Evolutionary conservation across 306 rosid species (phyloP).

Genomic region (Malus asiatica): DNA sequence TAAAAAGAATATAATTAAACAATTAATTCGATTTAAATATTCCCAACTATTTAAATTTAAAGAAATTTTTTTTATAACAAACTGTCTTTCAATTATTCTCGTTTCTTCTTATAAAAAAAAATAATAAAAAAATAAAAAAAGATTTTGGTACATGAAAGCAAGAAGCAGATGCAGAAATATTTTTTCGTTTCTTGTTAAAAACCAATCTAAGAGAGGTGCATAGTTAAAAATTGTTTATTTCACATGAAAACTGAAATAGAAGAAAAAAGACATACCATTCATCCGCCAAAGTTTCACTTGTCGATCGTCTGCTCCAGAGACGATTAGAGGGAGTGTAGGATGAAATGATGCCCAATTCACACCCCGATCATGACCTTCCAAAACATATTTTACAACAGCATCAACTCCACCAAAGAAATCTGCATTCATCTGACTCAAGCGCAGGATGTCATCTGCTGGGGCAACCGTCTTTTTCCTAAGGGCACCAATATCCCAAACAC

Average conservation of each 20-base stretch:
- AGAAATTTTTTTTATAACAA: background rate
- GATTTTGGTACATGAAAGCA: background rate
- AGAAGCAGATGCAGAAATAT: background rate
- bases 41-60: background rate
- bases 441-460: constrained; percentile 72
- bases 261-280: constrained; percentile 45
- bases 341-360: constrained; percentile 94
- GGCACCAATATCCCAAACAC: constrained; percentile 93
- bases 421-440: constrained; percentile 82
- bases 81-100: background rate
- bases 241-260: background rate
- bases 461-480: constrained; percentile 75
- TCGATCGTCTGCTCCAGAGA: constrained; percentile 90
- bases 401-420: constrained; percentile 88
- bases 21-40: background rate
- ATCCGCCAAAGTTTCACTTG: constrained; percentile 91
- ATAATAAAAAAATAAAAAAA: accelerated
- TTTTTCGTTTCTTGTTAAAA: background rate
- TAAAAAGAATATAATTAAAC: background rate
- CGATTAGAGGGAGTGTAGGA: constrained; percentile 80
- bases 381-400: constrained; percentile 77
- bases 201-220: background rate
- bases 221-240: background rate
- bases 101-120: too few species aligned
- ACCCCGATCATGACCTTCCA: constrained; percentile 95